Base-by-base conservation (phyloP, 192 early-diverging fungal species). In the Dissophora globulifera region DNA sequence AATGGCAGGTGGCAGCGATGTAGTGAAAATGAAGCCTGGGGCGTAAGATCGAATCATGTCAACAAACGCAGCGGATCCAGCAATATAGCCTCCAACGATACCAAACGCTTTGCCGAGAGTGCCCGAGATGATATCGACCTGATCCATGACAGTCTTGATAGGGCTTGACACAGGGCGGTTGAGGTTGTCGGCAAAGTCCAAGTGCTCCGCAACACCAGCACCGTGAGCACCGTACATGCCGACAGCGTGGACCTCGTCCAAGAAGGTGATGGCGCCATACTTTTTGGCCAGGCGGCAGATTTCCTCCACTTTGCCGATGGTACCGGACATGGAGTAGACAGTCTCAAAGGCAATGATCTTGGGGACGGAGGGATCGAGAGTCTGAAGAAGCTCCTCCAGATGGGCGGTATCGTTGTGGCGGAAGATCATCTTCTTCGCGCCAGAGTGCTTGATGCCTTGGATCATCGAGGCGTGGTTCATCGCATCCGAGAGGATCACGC, bases 11-110 rank as follows among this genome's bases (percentile, higher is more conserved):
- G 97, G 97, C 26, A 99, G 86, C 32, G 97, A 99, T 10, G 97
- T 99, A 65, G 97, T 99, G 80, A 99, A 99, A 79, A 99, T 99
- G 81, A 98, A 98, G 42, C 96, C 96, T 22, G 96, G 96, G n/a
- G 95, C 96, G 78, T 96, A 98, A 33, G 92, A 94, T 50, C 96
- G 92, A 40, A 98, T 91, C 93, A 96, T 93, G 79, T 98, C 96
- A 23, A 96, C 92, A 40, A 96, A 84, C 31, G 85, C 80, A 38
- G 94, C 91, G 13, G 94, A 95, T 15, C 86, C 94, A 35, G 96
- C 96, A 82, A 98, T 94, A 79, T 98, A 98, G 57, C 96, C 96
- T 62, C 96, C 96, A 32, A 98, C 96, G 50, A 98, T 92, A 66
- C 96, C 96, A 85, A 89, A 98, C 17, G 95, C 96, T 83, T 98